These are phyloP conservation scores for Jimgerdemannia flammicorona DNA, from an alignment of 192 early-diverging fungal species.

Conservation along the genomic window DNA sequence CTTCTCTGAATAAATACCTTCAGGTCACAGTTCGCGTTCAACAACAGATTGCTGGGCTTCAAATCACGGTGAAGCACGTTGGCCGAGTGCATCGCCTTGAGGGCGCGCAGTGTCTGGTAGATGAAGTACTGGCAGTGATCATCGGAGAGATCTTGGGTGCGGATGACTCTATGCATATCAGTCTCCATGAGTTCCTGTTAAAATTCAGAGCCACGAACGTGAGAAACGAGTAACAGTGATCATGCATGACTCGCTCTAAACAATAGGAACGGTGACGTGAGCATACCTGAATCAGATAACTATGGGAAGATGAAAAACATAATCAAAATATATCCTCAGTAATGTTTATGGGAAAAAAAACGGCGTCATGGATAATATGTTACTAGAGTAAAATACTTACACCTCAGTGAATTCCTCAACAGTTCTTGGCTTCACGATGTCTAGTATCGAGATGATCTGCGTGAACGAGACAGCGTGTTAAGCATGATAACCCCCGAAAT, in stretches of 20 bases:
- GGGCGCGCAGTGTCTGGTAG: constrained; percentile 93
- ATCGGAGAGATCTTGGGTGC: constrained; percentile 90
- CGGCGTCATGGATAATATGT: no score
- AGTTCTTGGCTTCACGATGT: constrained; percentile 82
- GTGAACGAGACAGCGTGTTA: background rate
- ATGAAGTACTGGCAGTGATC: constrained; percentile 99
- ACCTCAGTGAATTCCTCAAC: constrained; percentile 88
- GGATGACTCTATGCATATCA: constrained; percentile 96
- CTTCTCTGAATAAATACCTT: constrained; percentile 39
- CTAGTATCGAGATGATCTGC: constrained; percentile 89
- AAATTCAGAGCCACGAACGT: background rate
- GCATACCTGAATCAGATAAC: background rate
- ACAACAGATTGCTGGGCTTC: constrained; percentile 88
- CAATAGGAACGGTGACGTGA: background rate
- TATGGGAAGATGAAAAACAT: background rate
- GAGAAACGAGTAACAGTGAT: background rate
- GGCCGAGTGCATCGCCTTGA: constrained; percentile 99
- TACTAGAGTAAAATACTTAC: constrained; percentile 26
- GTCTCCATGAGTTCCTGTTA: constrained; percentile 92
- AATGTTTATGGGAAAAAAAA: no score
- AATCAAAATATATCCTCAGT: no score
- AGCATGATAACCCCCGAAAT: background rate
- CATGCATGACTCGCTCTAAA: no score
- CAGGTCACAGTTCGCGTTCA: constrained; percentile 91
- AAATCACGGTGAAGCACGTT: constrained; percentile 97